phyloP scores from a whole-genome alignment of 352 stramenopile species.

The Thalassiosira hispida region DNA sequence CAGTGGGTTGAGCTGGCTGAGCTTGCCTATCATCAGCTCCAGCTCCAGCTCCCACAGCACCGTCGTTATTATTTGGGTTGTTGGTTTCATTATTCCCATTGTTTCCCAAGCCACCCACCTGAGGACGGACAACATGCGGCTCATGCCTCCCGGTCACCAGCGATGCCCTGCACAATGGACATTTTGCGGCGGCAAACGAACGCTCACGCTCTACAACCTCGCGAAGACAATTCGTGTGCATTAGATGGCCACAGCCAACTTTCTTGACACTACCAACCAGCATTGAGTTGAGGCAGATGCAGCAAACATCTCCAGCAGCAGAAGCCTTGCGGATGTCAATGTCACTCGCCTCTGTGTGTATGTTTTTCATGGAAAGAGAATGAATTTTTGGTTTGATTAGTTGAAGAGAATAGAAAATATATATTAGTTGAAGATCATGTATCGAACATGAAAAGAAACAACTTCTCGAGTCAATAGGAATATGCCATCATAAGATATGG shows the following conservation, averaged over 20 bases:
- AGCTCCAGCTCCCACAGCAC: neutral
- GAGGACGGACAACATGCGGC: neutral
- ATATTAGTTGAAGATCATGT: no score
- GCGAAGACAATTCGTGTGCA: slow-evolving; percentile 79
- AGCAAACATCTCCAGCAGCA: slow-evolving; percentile 75
- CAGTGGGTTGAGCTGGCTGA: slow-evolving; percentile 20
- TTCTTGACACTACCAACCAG: slow-evolving; percentile 70
- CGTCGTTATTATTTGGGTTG: slow-evolving; percentile 13
- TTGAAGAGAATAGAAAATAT: no score
- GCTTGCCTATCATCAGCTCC: neutral
- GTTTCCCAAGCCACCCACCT: neutral
- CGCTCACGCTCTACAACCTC: slow-evolving; percentile 78
- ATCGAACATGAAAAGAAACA: no score
- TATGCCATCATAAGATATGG: no score
- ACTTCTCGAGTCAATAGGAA: no score
- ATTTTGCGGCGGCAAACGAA: slow-evolving; percentile 67
- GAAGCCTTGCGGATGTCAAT: slow-evolving; percentile 72
- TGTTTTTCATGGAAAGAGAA: no score
- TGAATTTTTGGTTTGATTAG: no score
- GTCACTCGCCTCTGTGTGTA: slow-evolving; percentile 72
- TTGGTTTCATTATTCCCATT: neutral
- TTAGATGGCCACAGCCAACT: slow-evolving; percentile 76
- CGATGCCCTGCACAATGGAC: slow-evolving; percentile 71
- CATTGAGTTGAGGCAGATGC: slow-evolving; percentile 75
- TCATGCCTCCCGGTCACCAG: slow-evolving; percentile 55